A percentile compares a stretch with the other conserved stretches of the same genome.
These are phyloP conservation scores for Mortierella sp. DNA, from an alignment of 371 early-diverging fungal genomes.

Conservation along the genomic window DNA sequence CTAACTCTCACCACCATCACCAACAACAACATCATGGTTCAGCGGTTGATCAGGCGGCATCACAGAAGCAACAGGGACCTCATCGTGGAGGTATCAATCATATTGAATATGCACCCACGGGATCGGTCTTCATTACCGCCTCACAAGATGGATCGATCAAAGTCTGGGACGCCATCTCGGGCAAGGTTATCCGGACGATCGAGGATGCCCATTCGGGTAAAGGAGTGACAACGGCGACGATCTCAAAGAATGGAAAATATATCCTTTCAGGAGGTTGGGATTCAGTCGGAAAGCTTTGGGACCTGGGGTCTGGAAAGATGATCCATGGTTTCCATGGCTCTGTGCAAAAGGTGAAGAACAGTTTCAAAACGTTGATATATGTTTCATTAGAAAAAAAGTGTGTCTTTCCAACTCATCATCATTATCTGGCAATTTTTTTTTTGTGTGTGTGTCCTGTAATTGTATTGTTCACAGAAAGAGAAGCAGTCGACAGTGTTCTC, in stretches of 20 bases:
- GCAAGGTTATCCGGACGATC: conserved; percentile 77
- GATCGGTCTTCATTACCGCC: conserved; percentile 77
- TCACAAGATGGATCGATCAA: conserved; percentile 89
- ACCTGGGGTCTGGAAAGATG: conserved; percentile 76
- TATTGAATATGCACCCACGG: conserved; percentile 80
- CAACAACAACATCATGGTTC: conserved; percentile 4
- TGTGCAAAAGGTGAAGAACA: conserved; percentile 61
- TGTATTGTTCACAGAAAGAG: conserved; percentile 39
- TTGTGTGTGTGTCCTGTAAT: too few relatives aligned
- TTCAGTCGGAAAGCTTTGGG: conserved; percentile 84
- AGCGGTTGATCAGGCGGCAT: background rate
- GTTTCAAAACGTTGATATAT: too few relatives aligned
- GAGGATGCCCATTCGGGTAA: conserved; percentile 80
- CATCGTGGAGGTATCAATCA: conserved; percentile 78
- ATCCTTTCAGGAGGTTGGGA: conserved; percentile 85
- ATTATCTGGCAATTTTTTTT: background rate
- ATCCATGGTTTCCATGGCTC: conserved; percentile 77
- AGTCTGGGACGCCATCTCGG: conserved; percentile 87
- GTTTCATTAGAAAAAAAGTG: too few relatives aligned
- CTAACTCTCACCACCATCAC: conserved; percentile 33
- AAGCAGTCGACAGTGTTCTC: conserved; percentile 68
- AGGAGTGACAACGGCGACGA: conserved; percentile 76
- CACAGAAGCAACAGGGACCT: conserved; percentile 57
- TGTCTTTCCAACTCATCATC: too few relatives aligned
- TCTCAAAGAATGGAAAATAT: conserved; percentile 82